These are phyloP conservation scores for Raphanus raphanistrum DNA, from an alignment of 345 rosid genomes.

Conservation along the genomic window DNA sequence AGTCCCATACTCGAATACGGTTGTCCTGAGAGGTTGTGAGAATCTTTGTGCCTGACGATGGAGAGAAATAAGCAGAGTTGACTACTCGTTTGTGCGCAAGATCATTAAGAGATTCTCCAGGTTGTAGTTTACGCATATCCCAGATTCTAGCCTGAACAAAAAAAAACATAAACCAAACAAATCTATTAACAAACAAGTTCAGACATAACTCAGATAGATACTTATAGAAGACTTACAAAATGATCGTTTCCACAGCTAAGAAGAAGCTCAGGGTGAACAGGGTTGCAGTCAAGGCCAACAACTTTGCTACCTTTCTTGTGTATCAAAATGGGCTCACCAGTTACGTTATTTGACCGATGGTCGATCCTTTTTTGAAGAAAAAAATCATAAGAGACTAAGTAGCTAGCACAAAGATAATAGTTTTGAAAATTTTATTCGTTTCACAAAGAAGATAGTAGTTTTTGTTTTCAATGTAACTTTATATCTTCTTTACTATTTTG, in stretches of 20 bases:
- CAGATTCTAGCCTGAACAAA: conserved; percentile 88
- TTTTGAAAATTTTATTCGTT: too few species aligned
- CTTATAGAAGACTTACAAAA: conserved; percentile 47
- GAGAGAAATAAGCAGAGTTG: conserved; percentile 96
- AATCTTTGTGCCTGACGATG: conserved; percentile 77
- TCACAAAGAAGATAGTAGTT: too few species aligned
- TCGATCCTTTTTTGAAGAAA: conserved; percentile 57
- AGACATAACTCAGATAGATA: not conserved
- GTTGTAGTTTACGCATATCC: conserved; percentile 81
- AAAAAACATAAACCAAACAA: conserved; percentile 30
- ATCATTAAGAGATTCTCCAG: conserved; percentile 57
- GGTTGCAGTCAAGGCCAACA: conserved; percentile 93
- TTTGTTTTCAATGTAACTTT: too few species aligned
- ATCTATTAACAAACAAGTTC: not conserved
- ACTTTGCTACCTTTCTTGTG: conserved; percentile 95
- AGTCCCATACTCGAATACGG: conserved; percentile 90
- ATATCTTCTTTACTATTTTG: not conserved
- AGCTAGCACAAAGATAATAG: not conserved
- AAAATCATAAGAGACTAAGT: conserved; percentile 7
- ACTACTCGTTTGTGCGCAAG: conserved; percentile 87
- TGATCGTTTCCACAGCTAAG: conserved; percentile 97
- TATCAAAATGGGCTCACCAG: conserved; percentile 64
- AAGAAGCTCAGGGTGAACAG: conserved; percentile 83
- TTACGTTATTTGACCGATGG: conserved; percentile 59
- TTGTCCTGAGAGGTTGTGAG: conserved; percentile 92